Base-by-base conservation (phyloP, 805 yeast species). In the Sugiyamaella mastotermitis region DNA sequence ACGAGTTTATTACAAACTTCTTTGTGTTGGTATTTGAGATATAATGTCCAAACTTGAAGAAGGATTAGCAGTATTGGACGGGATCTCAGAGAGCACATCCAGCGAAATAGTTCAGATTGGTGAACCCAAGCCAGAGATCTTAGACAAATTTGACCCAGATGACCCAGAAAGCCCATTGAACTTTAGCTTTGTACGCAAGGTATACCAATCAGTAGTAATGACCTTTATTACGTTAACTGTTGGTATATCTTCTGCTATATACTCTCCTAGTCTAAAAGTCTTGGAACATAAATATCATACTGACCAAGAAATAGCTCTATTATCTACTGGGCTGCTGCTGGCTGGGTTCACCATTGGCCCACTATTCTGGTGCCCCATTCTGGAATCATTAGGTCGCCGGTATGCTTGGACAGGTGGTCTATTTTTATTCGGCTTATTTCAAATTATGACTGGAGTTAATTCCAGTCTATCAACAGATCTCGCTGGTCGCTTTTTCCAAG, bases 331-430 rank as follows among this genome's bases (percentile, higher is more conserved):
- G 4, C 17, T 38, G 38, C 31, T 38, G 3, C 37, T 34, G 17
- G 13, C 25, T 5, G 94, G 92, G 18, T 83, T 82, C 60, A 90
- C 88, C 1, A 69, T 82, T 1, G 87, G 90, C 21, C 90, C 94
- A 2, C 66, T 83, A 35, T 52, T 80, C 30, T 82, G 83, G 78
- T 87, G 83, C 23, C 85, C 85, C 11, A 57, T 78, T 14, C 74
- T 81, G n/a, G 86, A 80, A 55, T 51, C 80, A 29, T 79, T 68
- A 47, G 85, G 86, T 38, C 68, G 85, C 74, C 11, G 47, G 77
- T 38, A 46, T 76, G 1, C 49, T 70, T 5, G 69, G 39, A n/a
- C 21, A 11, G 21, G 43, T 53, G 15, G 23, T 51, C 8, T 22
- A 3, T 3, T 23, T 3, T 6, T 34, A 10, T 38, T 56, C 45